phyloP scores from a whole-genome alignment of 257 asterid species.

The Solanum clarkiae region DNA sequence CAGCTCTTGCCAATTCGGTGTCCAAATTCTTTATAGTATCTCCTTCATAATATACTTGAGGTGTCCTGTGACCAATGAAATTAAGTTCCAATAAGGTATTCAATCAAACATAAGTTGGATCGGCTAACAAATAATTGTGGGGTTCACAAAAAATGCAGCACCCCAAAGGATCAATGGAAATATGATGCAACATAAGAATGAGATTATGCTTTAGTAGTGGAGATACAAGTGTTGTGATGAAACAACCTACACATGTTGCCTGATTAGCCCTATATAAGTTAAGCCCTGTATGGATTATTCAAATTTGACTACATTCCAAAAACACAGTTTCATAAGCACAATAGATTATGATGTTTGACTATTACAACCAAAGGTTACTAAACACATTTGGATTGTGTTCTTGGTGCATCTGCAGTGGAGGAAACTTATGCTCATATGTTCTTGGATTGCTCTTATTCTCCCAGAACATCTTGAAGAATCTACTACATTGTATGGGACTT shows the following conservation, averaged over 20 bases:
- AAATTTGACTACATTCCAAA: not conserved
- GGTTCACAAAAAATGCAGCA: not conserved
- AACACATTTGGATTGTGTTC: not conserved
- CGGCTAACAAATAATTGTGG: not conserved
- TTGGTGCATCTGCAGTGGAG: not conserved
- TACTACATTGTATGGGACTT: not conserved
- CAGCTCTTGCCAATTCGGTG: conserved; percentile 71
- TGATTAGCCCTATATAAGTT: not conserved
- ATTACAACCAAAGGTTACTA: not conserved
- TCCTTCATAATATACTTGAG: conserved; percentile 62
- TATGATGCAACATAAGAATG: not conserved
- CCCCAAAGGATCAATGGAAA: not conserved
- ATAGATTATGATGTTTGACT: not conserved
- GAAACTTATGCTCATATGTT: not conserved
- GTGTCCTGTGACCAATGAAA: conserved; percentile 47
- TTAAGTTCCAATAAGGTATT: not conserved
- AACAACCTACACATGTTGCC: not conserved
- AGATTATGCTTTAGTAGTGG: not conserved
- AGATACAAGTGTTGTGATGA: not conserved
- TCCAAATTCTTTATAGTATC: conserved; percentile 62
- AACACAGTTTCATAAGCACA: not conserved
- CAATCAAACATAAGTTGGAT: not conserved
- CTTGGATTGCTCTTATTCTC: not conserved
- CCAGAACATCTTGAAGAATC: not conserved
- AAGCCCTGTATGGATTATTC: not conserved